phyloP scores from a whole-genome alignment of 1,284 basidiomycete genomes.

The Austroboletus novae-zelandiae region DNA sequence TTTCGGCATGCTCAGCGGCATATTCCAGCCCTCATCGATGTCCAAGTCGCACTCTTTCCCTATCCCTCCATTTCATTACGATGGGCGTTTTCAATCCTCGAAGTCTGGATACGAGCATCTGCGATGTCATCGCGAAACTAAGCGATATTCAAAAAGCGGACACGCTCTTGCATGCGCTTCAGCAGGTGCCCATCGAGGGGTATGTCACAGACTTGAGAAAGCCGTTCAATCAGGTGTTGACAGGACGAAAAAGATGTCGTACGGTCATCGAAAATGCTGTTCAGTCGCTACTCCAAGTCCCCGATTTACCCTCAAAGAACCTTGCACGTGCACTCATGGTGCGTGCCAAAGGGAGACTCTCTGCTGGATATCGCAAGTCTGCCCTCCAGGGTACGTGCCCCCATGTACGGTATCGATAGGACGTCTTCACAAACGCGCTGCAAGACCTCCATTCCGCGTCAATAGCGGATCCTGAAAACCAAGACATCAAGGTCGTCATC shows the following conservation, averaged over 20 bases:
- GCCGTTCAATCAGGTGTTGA: constrained; percentile 51
- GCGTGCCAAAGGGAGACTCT: constrained; percentile 60
- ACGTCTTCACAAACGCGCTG: too few species aligned
- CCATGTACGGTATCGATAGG: too few species aligned
- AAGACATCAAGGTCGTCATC: too few species aligned
- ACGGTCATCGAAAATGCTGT: too few species aligned
- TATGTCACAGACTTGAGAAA: constrained; percentile 28
- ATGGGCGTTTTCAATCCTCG: constrained; percentile 70
- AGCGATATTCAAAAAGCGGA: constrained; percentile 64
- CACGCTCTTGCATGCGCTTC: constrained; percentile 60
- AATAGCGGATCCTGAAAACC: too few species aligned
- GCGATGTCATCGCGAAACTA: constrained; percentile 56
- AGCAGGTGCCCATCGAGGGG: constrained; percentile 48
- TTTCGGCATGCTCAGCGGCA: too few species aligned
- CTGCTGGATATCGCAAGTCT: constrained; percentile 54
- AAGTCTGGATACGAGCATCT: constrained; percentile 69
- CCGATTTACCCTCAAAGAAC: constrained; percentile 49
- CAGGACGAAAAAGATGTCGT: constrained; percentile 39
- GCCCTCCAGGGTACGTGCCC: constrained; percentile 57
- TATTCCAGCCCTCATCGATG: too few species aligned
- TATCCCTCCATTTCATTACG: not conserved
- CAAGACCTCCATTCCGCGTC: too few species aligned
- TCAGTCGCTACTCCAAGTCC: constrained; percentile 35
- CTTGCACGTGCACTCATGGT: constrained; percentile 59
- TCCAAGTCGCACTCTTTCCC: too few species aligned